Evolutionary conservation across 768 basidiomycete genomes (phyloP).

Genomic region (Dendrothele bispora): DNA sequence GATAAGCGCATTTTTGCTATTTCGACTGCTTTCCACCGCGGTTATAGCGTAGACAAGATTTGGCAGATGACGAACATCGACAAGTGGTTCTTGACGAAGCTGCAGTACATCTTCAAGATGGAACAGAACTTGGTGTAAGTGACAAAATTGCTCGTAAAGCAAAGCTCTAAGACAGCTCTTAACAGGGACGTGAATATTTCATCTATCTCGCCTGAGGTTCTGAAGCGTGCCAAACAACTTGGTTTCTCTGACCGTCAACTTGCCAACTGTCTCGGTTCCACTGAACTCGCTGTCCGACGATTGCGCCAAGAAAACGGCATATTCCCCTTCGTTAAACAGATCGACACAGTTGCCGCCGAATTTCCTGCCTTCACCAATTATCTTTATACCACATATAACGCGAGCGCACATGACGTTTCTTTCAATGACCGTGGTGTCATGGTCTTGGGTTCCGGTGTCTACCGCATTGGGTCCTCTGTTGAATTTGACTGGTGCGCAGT

Average conservation of each 20-base stretch:
- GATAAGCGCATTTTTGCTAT: conserved; percentile 98
- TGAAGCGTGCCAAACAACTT: conserved; percentile 87
- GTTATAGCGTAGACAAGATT: conserved; percentile 93
- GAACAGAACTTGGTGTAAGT: conserved; percentile 77
- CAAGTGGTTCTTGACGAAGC: conserved; percentile 95
- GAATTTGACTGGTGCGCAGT: conserved; percentile 99
- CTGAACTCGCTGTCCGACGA: conserved; percentile 89
- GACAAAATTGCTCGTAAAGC: background rate
- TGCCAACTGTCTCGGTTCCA: conserved; percentile 80
- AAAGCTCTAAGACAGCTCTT: background rate
- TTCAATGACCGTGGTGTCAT: conserved; percentile 95
- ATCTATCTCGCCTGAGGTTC: conserved; percentile 56
- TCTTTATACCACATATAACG: conserved; percentile 97
- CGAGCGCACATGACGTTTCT: conserved; percentile 85
- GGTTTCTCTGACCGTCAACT: conserved; percentile 96
- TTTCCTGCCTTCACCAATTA: conserved; percentile 99
- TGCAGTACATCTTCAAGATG: conserved; percentile 81
- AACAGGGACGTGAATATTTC: conserved; percentile 63
- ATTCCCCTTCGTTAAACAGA: conserved; percentile 94
- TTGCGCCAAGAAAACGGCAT: conserved; percentile 84
- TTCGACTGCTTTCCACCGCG: conserved; percentile 88
- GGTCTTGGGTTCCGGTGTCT: conserved; percentile 97
- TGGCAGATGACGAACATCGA: conserved; percentile 99
- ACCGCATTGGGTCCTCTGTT: conserved; percentile 98
- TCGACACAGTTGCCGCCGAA: conserved; percentile 98